Evolutionary conservation across 805 yeast species (phyloP).

Genomic region (Suhomyces canberraensis): DNA sequence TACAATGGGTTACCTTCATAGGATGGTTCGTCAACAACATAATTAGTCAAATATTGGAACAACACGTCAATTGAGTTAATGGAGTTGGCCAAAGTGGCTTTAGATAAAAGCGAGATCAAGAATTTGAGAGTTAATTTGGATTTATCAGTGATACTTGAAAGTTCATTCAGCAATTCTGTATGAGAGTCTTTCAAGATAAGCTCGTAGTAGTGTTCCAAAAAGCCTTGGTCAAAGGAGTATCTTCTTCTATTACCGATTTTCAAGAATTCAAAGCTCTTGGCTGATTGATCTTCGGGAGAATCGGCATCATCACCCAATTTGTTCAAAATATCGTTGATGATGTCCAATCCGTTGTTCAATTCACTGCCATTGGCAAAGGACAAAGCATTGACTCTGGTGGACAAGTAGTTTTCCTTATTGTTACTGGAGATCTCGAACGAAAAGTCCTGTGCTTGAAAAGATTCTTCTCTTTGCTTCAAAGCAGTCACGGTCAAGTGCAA

Average conservation of each 20-base stretch:
- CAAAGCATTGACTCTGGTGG: conserved; percentile 66
- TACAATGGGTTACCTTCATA: conserved; percentile 19
- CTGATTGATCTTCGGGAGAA: conserved; percentile 3
- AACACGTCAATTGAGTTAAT: conserved; percentile 56
- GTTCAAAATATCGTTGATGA: conserved; percentile 51
- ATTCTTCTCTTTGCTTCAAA: conserved; percentile 9
- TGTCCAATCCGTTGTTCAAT: conserved; percentile 49
- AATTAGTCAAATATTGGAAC: conserved; percentile 44
- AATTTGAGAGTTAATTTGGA: conserved; percentile 52
- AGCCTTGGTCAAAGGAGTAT: conserved; percentile 24
- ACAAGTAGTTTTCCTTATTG: conserved; percentile 43
- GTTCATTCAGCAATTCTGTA: conserved; percentile 39
- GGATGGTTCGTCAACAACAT: conserved; percentile 5
- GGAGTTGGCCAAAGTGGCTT: conserved; percentile 57
- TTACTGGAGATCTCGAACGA: conserved; percentile 25
- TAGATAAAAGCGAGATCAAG: conserved; percentile 60
- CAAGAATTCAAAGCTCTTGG: conserved; percentile 14
- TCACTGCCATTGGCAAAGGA: conserved; percentile 75
- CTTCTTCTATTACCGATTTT: conserved; percentile 21
- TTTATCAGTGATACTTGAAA: conserved; percentile 31
- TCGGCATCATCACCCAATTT: conserved; percentile 38
- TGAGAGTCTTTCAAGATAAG: conserved; percentile 41
- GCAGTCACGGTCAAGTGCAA: conserved; percentile 25
- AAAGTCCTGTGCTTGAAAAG: conserved; percentile 6
- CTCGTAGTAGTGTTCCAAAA: conserved; percentile 18